Evolutionary conservation across 768 basidiomycete genomes (phyloP).

Genomic region (Kwoniella mangroviensis): DNA sequence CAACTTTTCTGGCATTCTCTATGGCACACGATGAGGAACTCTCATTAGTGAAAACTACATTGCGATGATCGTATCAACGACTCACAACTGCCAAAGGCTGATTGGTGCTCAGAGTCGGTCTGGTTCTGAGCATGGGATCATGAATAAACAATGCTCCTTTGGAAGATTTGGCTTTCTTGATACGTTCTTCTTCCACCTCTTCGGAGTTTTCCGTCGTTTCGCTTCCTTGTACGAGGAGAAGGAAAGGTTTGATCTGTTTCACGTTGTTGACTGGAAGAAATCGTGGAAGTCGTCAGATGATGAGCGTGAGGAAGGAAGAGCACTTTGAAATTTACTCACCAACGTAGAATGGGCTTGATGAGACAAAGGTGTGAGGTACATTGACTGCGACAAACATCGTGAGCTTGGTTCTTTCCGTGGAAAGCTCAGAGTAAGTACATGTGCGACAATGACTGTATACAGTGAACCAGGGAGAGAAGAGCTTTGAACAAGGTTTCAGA

Average conservation of each 20-base stretch:
- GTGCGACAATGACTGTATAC: too few species aligned
- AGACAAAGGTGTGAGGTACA: constrained; percentile 35
- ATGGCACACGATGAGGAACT: not conserved
- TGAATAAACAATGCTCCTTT: constrained; percentile 32
- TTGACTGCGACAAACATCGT: constrained; percentile 26
- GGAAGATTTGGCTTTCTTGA: not conserved
- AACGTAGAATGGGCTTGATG: constrained; percentile 35
- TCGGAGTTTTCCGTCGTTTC: not conserved
- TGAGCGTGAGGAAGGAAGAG: too few species aligned
- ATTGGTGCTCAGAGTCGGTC: constrained; percentile 9
- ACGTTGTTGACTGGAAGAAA: constrained; percentile 27
- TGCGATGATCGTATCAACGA: not conserved
- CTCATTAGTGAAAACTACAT: too few species aligned
- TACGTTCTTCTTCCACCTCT: not conserved
- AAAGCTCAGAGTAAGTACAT: not conserved
- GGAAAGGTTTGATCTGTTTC: constrained; percentile 47
- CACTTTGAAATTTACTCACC: constrained; percentile 7
- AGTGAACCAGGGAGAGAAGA: too few species aligned
- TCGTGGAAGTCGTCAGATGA: not conserved
- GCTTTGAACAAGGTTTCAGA: too few species aligned
- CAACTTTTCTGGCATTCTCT: constrained; percentile 42
- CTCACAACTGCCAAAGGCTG: constrained; percentile 33
- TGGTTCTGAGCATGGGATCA: constrained; percentile 30
- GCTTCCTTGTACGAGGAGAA: constrained; percentile 37
- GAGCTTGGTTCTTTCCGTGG: not conserved